Base-by-base conservation (phyloP, 1,139 yeast species). In the Scheffersomyces segobiensis region DNA sequence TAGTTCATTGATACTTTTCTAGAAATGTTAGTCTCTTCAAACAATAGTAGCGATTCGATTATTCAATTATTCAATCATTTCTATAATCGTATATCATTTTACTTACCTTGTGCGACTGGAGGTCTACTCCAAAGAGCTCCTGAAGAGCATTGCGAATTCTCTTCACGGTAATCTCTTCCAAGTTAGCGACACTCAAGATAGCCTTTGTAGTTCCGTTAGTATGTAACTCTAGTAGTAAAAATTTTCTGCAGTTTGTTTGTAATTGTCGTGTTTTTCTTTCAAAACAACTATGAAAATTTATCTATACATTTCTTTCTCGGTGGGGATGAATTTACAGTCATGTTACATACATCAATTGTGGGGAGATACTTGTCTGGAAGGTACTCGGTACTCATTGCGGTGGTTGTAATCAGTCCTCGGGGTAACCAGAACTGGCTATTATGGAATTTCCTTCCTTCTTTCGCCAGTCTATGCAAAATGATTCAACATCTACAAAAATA, bases 141-240 rank as follows among this genome's bases (percentile, higher is more conserved):
- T 87, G 92, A 32, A 91, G 69, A 0, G 93, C 93, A 62, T 82
- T 79, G 61, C 96, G 78, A 50, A 91, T 86, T 67, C 85, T 82
- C 69, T 89, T 89, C 14, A 90, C 93, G 1, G 93, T 86, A 21
- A 91, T 85, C 63, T 85, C 81, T 61, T 88, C 89, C 49, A 89
- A 79, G 64, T 91, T 88, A 0, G 95, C 87, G n/a, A 86, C 93
- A 59, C 87, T 78, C 49, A 91, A 74, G 20, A 91, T 88, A 1
- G 96, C 93, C 89, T 86, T 53, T 10, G 22, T 51, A 14, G 50
- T 24, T 48, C 50, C 17, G 74, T 76, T 75, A 76, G 76, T 69
- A 63, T 12, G 26, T 17, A 7, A 14, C 48, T 19, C 53, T 21
- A 12, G 17, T 10, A 32, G 17, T 12, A 32, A 32, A 32, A 17